Evolutionary conservation across 2,329 filamentous ascomycete genomes (phyloP).

Genomic region (Lojkania enalia): DNA sequence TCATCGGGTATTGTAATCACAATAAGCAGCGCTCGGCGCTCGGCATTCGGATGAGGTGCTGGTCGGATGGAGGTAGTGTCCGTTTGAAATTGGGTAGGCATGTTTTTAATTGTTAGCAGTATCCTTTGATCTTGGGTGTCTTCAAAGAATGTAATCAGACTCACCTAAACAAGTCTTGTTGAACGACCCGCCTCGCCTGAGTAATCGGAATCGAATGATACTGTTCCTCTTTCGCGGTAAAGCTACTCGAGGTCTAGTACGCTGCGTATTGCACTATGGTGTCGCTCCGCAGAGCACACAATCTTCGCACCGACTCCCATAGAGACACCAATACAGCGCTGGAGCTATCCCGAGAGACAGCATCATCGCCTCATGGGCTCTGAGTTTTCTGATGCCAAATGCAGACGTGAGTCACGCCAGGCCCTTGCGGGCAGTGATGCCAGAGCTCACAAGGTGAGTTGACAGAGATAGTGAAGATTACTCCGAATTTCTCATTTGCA

Average conservation of each 20-base stretch:
- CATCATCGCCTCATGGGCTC: conserved; percentile 53
- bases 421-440: conserved; percentile 77
- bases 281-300: conserved; percentile 71
- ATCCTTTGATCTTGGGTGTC: conserved; percentile 34
- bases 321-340: conserved; percentile 56
- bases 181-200: conserved; percentile 79
- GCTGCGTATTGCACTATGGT: conserved; percentile 98
- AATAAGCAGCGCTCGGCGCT: no score
- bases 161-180: conserved; percentile 56
- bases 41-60: no score
- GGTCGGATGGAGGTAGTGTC: no score
- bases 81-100: no score
- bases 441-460: conserved; percentile 43
- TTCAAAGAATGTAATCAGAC: conserved; percentile 33
- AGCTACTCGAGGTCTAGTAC: conserved; percentile 57
- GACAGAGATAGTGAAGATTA: conserved; percentile 73
- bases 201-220: conserved; percentile 93
- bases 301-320: conserved; percentile 96
- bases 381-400: conserved; percentile 88
- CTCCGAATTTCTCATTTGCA: conserved; percentile 99
- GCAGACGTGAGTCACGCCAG: conserved; percentile 83
- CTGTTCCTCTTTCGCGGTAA: conserved; percentile 48
- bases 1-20: neutral
- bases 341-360: conserved; percentile 32
- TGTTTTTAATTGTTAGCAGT: conserved; percentile 48